These are phyloP conservation scores for Triadica sebifera DNA, from an alignment of 345 rosid species.

Conservation along the genomic window DNA sequence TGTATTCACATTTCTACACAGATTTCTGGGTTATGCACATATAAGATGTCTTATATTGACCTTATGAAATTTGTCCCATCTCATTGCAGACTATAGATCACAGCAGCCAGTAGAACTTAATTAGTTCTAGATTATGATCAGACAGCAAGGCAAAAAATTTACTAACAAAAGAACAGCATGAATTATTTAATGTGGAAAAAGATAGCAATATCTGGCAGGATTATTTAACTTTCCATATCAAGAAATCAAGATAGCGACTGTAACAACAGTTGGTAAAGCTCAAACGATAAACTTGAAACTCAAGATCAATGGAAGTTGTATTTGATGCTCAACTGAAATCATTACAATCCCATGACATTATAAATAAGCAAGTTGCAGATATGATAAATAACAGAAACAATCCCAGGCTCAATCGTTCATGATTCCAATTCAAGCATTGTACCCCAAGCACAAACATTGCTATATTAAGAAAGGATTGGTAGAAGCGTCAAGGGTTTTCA, in stretches of 20 bases:
- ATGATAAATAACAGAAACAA: not conserved
- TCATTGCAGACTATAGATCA: not conserved
- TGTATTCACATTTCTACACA: too few relatives aligned
- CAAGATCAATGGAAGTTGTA: not conserved
- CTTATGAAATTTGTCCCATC: not conserved
- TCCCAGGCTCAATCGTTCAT: not conserved
- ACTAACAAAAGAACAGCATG: not conserved
- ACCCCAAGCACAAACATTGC: constrained; percentile 44
- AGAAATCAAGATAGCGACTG: not conserved
- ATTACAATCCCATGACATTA: not conserved
- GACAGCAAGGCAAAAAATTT: too few relatives aligned
- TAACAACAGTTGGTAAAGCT: not conserved
- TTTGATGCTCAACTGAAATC: not conserved
- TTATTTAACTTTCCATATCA: not conserved
- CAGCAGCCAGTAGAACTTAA: not conserved
- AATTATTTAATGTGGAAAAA: not conserved
- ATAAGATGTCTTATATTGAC: not conserved
- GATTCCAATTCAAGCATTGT: constrained; percentile 24
- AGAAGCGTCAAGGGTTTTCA: constrained; percentile 27
- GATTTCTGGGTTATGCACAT: too few relatives aligned
- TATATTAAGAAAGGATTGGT: constrained; percentile 42
- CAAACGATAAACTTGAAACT: not conserved
- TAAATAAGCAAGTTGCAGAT: not conserved
- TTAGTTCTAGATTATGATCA: too few relatives aligned
- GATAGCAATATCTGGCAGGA: not conserved